Evolutionary conservation across 2,329 filamentous ascomycete genomes (phyloP).

Genomic region (Apiospora aurea): DNA sequence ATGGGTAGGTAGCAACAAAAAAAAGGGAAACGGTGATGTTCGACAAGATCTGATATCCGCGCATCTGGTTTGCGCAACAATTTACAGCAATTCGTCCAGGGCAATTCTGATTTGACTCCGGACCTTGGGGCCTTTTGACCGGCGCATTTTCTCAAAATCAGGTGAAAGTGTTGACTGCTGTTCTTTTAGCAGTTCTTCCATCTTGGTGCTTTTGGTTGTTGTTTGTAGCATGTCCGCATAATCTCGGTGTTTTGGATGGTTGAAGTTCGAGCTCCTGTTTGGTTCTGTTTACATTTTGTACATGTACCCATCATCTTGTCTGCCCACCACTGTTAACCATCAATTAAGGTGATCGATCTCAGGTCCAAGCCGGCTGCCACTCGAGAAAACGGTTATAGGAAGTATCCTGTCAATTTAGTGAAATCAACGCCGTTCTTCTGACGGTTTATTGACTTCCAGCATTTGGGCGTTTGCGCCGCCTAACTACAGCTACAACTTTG

Average conservation of each 20-base stretch:
- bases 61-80: constrained; percentile 12
- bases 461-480: not conserved
- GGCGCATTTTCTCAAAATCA: not conserved
- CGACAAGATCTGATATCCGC: constrained; percentile 16
- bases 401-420: not conserved
- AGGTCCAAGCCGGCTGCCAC: not conserved
- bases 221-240: not conserved
- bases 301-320: not conserved
- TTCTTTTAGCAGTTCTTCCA: not conserved
- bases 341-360: not conserved
- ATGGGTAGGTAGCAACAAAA: not conserved
- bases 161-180: not conserved
- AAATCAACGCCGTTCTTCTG: not conserved
- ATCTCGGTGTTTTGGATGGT: not conserved
- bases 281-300: constrained; percentile 5
- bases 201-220: not conserved
- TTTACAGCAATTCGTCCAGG: constrained; percentile 4
- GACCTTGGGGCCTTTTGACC: not conserved
- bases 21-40: constrained; percentile 12
- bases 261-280: not conserved
- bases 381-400: not conserved
- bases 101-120: not conserved
- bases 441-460: not conserved
- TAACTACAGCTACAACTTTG: not conserved
- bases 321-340: not conserved